phyloP scores from a whole-genome alignment of 139 green algal species.

The Picochlorum sp. region DNA sequence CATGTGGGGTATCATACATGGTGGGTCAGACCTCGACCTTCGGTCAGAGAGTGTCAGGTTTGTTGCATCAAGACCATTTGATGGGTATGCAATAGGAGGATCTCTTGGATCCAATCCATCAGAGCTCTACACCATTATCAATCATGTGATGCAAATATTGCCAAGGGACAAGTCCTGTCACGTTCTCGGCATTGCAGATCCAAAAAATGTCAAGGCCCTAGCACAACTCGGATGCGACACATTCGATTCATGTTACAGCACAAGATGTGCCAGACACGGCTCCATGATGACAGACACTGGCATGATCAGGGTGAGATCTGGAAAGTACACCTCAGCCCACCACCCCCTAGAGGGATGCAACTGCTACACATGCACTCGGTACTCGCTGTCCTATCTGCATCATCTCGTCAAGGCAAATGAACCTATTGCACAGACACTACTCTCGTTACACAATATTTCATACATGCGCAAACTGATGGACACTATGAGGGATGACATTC shows the following conservation, averaged over 20 bases:
- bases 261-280: constrained; percentile 25
- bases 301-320: constrained; percentile 17
- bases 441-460: constrained; percentile 44
- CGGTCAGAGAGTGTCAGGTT: constrained; percentile 30
- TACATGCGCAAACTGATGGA: constrained; percentile 40
- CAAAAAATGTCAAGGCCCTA: constrained; percentile 16
- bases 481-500: constrained; percentile 4
- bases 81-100: constrained; percentile 44
- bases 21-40: constrained; percentile 26
- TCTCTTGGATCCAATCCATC: constrained; percentile 32
- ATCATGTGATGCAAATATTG: constrained; percentile 28
- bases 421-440: constrained; percentile 29
- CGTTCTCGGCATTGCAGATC: constrained; percentile 44
- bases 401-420: constrained; percentile 48
- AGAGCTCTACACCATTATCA: constrained; percentile 35
- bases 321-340: constrained; percentile 22
- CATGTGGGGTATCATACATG: constrained; percentile 49
- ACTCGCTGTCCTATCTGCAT: constrained; percentile 42
- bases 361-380: constrained; percentile 28
- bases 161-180: constrained; percentile 31
- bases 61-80: constrained; percentile 32
- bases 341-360: constrained; percentile 14
- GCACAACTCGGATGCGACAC: constrained; percentile 16
- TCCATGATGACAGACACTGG: constrained; percentile 23
- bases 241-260: constrained; percentile 45